phyloP scores from a whole-genome alignment of 208 protist species.

The Trypanosoma lewisi region DNA sequence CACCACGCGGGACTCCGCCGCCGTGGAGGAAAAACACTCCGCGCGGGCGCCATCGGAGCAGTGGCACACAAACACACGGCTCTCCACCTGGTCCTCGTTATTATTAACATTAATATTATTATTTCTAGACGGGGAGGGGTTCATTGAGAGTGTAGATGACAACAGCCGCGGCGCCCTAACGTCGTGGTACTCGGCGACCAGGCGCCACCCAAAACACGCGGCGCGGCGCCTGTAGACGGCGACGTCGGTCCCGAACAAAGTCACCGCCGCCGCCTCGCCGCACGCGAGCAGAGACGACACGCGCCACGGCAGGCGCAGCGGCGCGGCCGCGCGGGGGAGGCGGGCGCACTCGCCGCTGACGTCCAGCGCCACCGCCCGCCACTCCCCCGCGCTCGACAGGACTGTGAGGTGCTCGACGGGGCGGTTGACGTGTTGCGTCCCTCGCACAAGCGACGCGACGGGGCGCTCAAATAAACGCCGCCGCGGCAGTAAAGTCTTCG shows the following conservation, averaged over 20 bases:
- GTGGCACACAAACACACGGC: conserved; percentile 40
- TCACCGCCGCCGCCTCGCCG: conserved; percentile 29
- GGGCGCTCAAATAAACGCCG: conserved; percentile 8
- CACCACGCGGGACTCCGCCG: conserved; percentile 27
- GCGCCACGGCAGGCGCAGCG: conserved; percentile 52
- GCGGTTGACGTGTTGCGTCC: background rate
- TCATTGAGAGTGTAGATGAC: conserved; percentile 21
- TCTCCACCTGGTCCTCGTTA: background rate
- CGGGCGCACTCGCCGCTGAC: background rate
- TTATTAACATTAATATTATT: conserved; percentile 3
- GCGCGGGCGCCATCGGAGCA: conserved; percentile 56
- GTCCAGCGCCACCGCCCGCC: conserved; percentile 7
- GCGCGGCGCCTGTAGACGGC: conserved; percentile 32
- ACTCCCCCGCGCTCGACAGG: conserved; percentile 17
- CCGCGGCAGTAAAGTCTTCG: background rate
- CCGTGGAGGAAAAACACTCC: conserved; percentile 17
- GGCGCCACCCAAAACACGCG: conserved; percentile 31
- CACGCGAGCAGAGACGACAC: conserved; percentile 41
- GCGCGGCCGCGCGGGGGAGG: conserved; percentile 10
- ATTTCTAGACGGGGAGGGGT: background rate
- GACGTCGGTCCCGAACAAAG: conserved; percentile 50
- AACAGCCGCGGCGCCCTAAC: conserved; percentile 63
- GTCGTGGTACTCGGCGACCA: conserved; percentile 36
- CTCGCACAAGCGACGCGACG: conserved; percentile 3
- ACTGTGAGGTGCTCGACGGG: conserved; percentile 6